Evolutionary conservation across 352 stramenopile species (phyloP).

Genomic region (Globisporangium orthogonon): DNA sequence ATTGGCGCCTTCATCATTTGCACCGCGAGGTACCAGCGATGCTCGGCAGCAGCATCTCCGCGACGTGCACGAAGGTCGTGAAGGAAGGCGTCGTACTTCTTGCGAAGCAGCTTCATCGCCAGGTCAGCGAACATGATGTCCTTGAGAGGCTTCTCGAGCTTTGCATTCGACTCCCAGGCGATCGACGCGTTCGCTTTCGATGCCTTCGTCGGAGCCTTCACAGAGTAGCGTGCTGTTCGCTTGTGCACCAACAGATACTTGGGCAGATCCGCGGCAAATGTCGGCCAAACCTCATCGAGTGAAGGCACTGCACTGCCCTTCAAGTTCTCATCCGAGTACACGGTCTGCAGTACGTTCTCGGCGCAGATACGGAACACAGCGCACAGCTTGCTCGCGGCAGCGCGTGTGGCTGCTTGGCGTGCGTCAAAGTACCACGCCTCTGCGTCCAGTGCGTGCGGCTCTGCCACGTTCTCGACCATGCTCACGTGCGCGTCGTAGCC

Average conservation of each 20-base stretch:
- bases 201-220: conserved; percentile 11
- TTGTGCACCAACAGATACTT: conserved; percentile 61
- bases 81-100: conserved; percentile 47
- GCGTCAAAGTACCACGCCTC: conserved; percentile 24
- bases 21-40: conserved; percentile 31
- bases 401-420: conserved; percentile 15
- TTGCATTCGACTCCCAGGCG: conserved; percentile 26
- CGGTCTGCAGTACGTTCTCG: conserved; percentile 28
- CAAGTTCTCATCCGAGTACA: conserved; percentile 7
- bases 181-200: background rate
- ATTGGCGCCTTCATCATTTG: conserved; percentile 21
- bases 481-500: conserved; percentile 27
- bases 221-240: conserved; percentile 40
- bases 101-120: conserved; percentile 40
- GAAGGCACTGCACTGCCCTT: conserved; percentile 1
- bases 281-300: conserved; percentile 43
- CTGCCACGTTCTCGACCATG: conserved; percentile 28
- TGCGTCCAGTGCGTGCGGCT: conserved; percentile 29
- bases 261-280: conserved; percentile 28
- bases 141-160: conserved; percentile 18
- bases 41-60: conserved; percentile 25
- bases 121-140: conserved; percentile 18
- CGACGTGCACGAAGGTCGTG: conserved; percentile 30
- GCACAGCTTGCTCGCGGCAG: conserved; percentile 16
- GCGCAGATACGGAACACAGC: conserved; percentile 20